These are phyloP conservation scores for Pholiota molesta DNA, from an alignment of 768 basidiomycete genomes.

Conservation along the genomic window DNA sequence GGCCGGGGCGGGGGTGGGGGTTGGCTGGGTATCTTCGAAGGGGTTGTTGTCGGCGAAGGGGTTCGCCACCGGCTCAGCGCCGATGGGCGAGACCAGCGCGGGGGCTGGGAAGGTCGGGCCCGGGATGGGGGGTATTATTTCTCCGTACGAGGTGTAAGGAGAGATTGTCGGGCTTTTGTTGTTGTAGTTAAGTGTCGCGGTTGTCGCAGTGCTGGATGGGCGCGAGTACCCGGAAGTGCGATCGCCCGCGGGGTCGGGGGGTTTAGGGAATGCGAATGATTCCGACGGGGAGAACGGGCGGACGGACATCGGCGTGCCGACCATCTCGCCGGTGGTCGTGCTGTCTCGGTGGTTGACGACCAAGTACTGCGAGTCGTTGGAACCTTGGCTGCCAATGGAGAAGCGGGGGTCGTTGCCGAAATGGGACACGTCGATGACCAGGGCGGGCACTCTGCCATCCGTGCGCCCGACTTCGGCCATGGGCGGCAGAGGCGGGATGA, in stretches of 20 bases:
- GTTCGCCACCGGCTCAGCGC: slow-evolving; percentile 21
- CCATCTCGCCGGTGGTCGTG: slow-evolving; percentile 26
- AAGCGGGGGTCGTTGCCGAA: slow-evolving; percentile 27
- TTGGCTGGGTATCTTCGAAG: slow-evolving; percentile 25
- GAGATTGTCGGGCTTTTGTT: slow-evolving; percentile 2
- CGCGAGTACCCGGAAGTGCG: slow-evolving; percentile 20
- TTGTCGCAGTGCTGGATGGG: slow-evolving; percentile 23
- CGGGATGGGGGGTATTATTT: slow-evolving; percentile 12
- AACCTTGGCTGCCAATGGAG: slow-evolving; percentile 45
- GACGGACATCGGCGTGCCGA: slow-evolving; percentile 59
- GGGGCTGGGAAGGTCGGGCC: slow-evolving; percentile 15
- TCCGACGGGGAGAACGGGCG: slow-evolving; percentile 71
- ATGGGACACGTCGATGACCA: slow-evolving; percentile 32
- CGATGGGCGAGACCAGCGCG: slow-evolving; percentile 22
- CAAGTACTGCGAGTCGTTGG: slow-evolving; percentile 43
- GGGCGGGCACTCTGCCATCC: slow-evolving; percentile 30
- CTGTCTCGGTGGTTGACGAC: slow-evolving; percentile 30
- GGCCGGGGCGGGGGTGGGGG: slow-evolving; percentile 11
- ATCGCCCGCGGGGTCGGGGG: slow-evolving; percentile 30
- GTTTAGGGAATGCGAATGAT: slow-evolving; percentile 70
- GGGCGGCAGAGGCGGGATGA: slow-evolving; percentile 48
- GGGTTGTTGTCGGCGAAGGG: slow-evolving; percentile 26
- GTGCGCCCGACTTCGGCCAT: slow-evolving; percentile 56
- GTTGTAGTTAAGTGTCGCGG: slow-evolving; percentile 14
- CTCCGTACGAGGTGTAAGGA: neutral